Percentiles rank a stretch among this genome's conserved stretches.
Evolutionary conservation across 192 early-diverging fungal species (phyloP).

Genomic region (Coemansia sp.): DNA sequence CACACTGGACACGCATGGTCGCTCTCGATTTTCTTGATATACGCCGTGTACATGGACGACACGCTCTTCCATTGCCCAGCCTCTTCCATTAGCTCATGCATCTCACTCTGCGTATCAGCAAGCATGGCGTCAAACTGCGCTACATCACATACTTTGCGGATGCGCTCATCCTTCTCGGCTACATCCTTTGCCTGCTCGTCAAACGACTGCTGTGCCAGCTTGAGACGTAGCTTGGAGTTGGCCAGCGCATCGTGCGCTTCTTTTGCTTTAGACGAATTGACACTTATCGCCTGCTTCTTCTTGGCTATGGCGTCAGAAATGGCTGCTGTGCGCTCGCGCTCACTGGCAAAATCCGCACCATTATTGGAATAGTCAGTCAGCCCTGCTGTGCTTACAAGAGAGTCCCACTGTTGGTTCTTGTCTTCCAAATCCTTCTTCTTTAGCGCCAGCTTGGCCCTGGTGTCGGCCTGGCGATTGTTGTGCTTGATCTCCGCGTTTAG

Average conservation of each 20-base stretch:
- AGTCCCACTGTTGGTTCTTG: slow-evolving; percentile 9
- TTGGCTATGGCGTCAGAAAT: slow-evolving; percentile 21
- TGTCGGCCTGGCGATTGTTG: slow-evolving; percentile 64
- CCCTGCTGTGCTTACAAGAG: slow-evolving; percentile 10
- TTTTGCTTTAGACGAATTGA: slow-evolving; percentile 12
- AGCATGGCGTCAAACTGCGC: slow-evolving; percentile 26
- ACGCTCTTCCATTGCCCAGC: slow-evolving; percentile 55
- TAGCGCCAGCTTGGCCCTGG: slow-evolving; percentile 60
- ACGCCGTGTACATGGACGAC: slow-evolving; percentile 64
- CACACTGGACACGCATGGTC: slow-evolving; percentile 81
- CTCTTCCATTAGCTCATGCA: slow-evolving; percentile 54
- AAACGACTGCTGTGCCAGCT: slow-evolving; percentile 35
- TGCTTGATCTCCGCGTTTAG: slow-evolving; percentile 59
- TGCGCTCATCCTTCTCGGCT: slow-evolving; percentile 12
- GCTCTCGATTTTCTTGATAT: slow-evolving; percentile 62
- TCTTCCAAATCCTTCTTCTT: slow-evolving; percentile 56
- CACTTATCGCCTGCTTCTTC: slow-evolving; percentile 27
- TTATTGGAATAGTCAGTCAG: slow-evolving; percentile 14
- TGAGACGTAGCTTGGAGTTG: slow-evolving; percentile 29
- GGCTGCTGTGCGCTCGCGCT: slow-evolving; percentile 24
- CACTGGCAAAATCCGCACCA: slow-evolving; percentile 8
- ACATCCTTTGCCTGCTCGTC: slow-evolving; percentile 34
- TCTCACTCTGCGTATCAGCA: slow-evolving; percentile 40
- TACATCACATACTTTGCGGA: slow-evolving; percentile 21
- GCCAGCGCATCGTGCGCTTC: slow-evolving; percentile 14